Conservation (phyloP, 1,284 basidiomycete genomes). For the Trichosporon faecale region DNA sequence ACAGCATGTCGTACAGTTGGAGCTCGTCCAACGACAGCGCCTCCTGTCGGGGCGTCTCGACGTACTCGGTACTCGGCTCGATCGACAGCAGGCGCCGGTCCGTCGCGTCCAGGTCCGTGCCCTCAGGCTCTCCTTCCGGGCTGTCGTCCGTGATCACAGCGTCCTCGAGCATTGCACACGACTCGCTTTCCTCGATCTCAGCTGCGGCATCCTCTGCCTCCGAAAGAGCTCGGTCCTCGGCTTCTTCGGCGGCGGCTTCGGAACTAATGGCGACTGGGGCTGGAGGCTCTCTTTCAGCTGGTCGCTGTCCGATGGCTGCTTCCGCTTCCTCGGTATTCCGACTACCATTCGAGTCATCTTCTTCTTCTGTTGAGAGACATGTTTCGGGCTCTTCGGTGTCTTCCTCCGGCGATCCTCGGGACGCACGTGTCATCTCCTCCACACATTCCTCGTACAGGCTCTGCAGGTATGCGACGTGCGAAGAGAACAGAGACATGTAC, state of each 20-base stretch:
- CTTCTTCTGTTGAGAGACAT: background rate
- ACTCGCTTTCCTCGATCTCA: background rate
- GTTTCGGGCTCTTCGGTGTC: background rate
- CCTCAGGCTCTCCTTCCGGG: background rate
- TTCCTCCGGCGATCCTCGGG: background rate
- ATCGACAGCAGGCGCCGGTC: slow-evolving; percentile 31
- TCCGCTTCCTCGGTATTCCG: background rate
- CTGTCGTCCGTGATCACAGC: background rate
- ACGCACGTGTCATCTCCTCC: slow-evolving; percentile 7
- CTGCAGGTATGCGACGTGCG: background rate
- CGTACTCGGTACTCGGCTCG: slow-evolving; percentile 28
- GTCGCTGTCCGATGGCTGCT: background rate
- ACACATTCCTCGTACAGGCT: slow-evolving; percentile 1
- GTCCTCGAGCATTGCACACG: background rate
- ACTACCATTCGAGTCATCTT: background rate
- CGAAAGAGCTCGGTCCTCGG: slow-evolving; percentile 11
- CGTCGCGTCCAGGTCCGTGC: background rate
- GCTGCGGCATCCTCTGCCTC: background rate
- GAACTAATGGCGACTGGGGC: background rate
- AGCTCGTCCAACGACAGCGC: slow-evolving; percentile 40
- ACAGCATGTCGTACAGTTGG: slow-evolving; percentile 27
- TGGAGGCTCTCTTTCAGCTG: background rate
- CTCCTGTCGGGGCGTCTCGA: slow-evolving; percentile 40
- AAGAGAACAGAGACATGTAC: background rate
- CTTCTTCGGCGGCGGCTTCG: slow-evolving; percentile 9